Evolutionary conservation across 768 basidiomycete species (phyloP), one percentile per base, ranked within the genome.

Genomic region (Termitomyces sp.): DNA sequence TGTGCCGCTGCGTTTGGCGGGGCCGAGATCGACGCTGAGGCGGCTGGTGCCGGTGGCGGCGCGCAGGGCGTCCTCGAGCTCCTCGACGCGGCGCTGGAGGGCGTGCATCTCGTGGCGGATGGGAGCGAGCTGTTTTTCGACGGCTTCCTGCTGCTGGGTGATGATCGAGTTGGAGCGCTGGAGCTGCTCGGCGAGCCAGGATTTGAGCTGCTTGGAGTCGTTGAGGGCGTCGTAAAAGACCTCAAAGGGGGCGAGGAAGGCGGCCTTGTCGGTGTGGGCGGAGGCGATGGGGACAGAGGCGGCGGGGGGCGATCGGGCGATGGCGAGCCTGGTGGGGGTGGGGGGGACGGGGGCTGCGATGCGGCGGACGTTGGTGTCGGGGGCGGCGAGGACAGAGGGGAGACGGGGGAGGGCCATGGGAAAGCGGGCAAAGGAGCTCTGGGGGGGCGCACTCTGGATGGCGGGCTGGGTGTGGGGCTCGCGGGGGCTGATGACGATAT

Each of bases 161-260:
- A 85, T 77, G 37, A 89, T 77, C 14, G 81, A 65, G 57, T 81
- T 83, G 40, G 87, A 86, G 69, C 82, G 84, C 63, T 84, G 81
- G 38, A 93, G 74, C 72, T 94, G 91, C 49, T 90, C 88, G 29
- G 79, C 77, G 7, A 94, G 79, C 87, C 91, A 92, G 42, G 71
- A 68, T 74, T 93, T 92, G 60, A 94, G 82, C 68, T 91, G 85
- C 68, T 85, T 87, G 15, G 89, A 86, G 71, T 93, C 93, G 58
- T 86, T 82, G 37, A 95, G 83, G 3, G 91, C 87, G 61, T 94
- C 92, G 70, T 93, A 95, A 72, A 95, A 94, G 56, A 81, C 72
- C 68, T 89, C 90, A 65, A 94, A 95, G 3, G 91, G 92, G 0
- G 88, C 85, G 52, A 95, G 75, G 72, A 95, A 95, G 20, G 91